These are phyloP conservation scores for Fusarium mundagurra DNA, from an alignment of 2,329 filamentous ascomycete species.

Conservation along the genomic window DNA sequence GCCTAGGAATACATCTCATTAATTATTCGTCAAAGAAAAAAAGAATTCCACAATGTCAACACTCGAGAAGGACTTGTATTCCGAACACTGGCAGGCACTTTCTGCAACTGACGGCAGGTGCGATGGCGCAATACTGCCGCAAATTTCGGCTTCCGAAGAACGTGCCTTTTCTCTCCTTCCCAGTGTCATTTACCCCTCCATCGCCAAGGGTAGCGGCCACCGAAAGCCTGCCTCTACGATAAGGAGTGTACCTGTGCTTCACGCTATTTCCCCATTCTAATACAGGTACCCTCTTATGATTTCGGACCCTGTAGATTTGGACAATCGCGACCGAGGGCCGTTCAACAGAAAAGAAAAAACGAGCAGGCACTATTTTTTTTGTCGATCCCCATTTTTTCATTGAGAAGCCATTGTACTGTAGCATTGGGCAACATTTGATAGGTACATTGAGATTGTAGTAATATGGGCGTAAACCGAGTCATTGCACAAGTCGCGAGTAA, in stretches of 20 bases:
- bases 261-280: slow-evolving; percentile 4
- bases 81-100: neutral
- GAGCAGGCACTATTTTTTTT: slow-evolving; percentile 11
- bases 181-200: slow-evolving; percentile 40
- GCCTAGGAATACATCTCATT: neutral
- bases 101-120: slow-evolving; percentile 13
- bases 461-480: neutral
- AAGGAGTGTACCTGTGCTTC: slow-evolving; percentile 25
- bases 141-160: slow-evolving; percentile 28
- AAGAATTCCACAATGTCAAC: neutral
- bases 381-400: slow-evolving; percentile 8
- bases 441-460: slow-evolving; percentile 3
- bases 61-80: neutral
- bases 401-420: slow-evolving; percentile 11
- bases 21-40: neutral
- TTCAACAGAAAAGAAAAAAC: slow-evolving; percentile 22
- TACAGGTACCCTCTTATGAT: slow-evolving; percentile 30
- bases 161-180: slow-evolving; percentile 24
- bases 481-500: slow-evolving; percentile 18
- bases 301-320: slow-evolving; percentile 13
- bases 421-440: slow-evolving; percentile 15
- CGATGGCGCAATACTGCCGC: slow-evolving; percentile 43
- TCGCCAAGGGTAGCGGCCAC: slow-evolving; percentile 15
- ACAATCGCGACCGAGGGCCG: slow-evolving; percentile 36
- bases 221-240: slow-evolving; percentile 33